Evolutionary conservation across 768 basidiomycete species (phyloP).

Genomic region (Boletus rex-veris): DNA sequence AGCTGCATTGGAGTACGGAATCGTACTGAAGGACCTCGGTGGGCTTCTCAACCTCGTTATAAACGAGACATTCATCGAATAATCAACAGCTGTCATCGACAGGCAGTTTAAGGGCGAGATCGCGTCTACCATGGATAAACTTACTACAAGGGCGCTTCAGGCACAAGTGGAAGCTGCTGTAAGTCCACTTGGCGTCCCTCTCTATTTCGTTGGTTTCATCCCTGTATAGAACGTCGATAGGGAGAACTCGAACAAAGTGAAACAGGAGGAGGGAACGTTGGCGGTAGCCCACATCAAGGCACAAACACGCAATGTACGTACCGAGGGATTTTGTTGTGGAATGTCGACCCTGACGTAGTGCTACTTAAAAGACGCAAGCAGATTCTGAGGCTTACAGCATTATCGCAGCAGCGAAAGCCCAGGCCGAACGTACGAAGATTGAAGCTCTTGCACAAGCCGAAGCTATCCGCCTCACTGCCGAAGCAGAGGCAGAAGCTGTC

Average conservation of each 20-base stretch:
- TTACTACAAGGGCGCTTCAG: conserved; percentile 79
- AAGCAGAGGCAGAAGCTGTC: conserved; percentile 70
- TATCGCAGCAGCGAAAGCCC: conserved; percentile 71
- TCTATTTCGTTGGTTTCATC: background rate
- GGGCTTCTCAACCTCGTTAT: conserved; percentile 12
- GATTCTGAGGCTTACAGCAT: conserved; percentile 74
- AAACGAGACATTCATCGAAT: conserved; percentile 1
- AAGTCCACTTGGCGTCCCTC: conserved; percentile 22
- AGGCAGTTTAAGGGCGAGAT: conserved; percentile 89
- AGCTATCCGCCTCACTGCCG: conserved; percentile 69
- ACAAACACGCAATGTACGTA: conserved; percentile 48
- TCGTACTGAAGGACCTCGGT: conserved; percentile 77
- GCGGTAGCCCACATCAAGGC: conserved; percentile 77
- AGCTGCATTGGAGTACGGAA: conserved; percentile 82
- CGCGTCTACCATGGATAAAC: conserved; percentile 79
- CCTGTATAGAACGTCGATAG: conserved; percentile 68
- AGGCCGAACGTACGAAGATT: conserved; percentile 61
- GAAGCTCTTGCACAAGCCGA: conserved; percentile 76
- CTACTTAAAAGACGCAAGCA: conserved; percentile 49
- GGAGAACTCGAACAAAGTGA: conserved; percentile 85
- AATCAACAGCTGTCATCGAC: conserved; percentile 71
- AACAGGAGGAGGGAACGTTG: conserved; percentile 78
- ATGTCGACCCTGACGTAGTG: conserved; percentile 5
- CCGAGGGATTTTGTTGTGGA: background rate
- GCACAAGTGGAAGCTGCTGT: conserved; percentile 87